A percentile compares a stretch with the other conserved stretches of the same genome.
Evolutionary conservation across 2,329 filamentous ascomycete genomes (phyloP).

Genomic region (Phoma sp.): DNA sequence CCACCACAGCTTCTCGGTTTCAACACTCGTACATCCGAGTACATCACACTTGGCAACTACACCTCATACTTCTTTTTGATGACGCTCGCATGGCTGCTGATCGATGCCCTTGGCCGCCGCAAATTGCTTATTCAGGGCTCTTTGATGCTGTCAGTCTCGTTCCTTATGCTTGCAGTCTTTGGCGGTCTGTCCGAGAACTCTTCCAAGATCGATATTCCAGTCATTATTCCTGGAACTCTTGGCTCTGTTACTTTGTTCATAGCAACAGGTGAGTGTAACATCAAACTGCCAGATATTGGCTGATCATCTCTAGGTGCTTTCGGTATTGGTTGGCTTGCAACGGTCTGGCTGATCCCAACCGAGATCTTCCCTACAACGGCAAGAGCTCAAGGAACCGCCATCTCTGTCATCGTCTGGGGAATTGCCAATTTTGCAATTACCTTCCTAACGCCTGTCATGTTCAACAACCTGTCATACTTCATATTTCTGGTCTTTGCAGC

Average conservation of each 20-base stretch:
- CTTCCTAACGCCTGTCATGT: slow-evolving; percentile 63
- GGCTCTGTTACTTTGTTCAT: slow-evolving; percentile 61
- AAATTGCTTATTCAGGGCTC: slow-evolving; percentile 62
- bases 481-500: slow-evolving; percentile 63
- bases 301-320: slow-evolving; percentile 54
- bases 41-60: slow-evolving; percentile 66
- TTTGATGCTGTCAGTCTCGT: slow-evolving; percentile 55
- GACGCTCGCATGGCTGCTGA: slow-evolving; percentile 66
- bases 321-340: slow-evolving; percentile 65
- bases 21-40: slow-evolving; percentile 57
- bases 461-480: slow-evolving; percentile 65
- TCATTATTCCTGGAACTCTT: slow-evolving; percentile 55
- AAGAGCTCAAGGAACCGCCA: slow-evolving; percentile 61
- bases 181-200: slow-evolving; percentile 56
- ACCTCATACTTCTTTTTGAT: slow-evolving; percentile 66
- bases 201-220: slow-evolving; percentile 46
- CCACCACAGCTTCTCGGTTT: slow-evolving; percentile 61
- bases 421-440: slow-evolving; percentile 65
- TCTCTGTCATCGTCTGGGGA: slow-evolving; percentile 63
- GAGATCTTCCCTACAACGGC: slow-evolving; percentile 64
- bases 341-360: slow-evolving; percentile 65
- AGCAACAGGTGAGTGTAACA: slow-evolving; percentile 50
- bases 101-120: slow-evolving; percentile 62
- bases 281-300: neutral
- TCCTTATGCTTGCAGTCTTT: slow-evolving; percentile 59